Evolutionary conservation across 768 basidiomycete species (phyloP), one percentile per base, ranked within the genome.

Genomic region (Stropharia rugosoannulata): DNA sequence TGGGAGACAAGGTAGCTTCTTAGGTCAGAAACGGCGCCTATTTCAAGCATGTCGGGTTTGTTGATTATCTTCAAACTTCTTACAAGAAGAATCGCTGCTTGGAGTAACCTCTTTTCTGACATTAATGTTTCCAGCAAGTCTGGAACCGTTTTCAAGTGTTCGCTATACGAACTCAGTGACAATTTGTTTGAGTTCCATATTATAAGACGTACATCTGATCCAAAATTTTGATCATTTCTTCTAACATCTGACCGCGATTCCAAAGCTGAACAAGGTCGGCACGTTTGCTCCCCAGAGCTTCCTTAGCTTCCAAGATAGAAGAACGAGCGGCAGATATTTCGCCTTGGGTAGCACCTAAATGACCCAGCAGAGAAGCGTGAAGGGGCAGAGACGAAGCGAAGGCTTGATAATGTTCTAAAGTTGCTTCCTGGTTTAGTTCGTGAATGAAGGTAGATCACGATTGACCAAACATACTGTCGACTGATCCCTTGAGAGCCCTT

Each of bases 361-460:
- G 87, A 44, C 73, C 81, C 39, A 95, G 64, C 11, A 98, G 77
- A 2, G 86, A 81, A 2, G 91, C 83, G 68, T 98, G 97, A 61
- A 93, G 93, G 0, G 95, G 93, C 19, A 98, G 76, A 0, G 95
- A 88, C n/a, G 93, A 87, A 41, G 93, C 94, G 69, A 98, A 98
- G 2, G 95, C 86, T 71, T 96, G 88, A 68, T 95, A 97, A 65
- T 98, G 89, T 63, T 88, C 90, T 91, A 70, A 15, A 19, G 41
- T 43, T 49, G 44, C 10, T 36, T 36, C 4, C 40, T 40, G 35
- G 29, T 25, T 38, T 48, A 53, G 44, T 40, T 50, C n/a, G n/a
- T 35, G n/a, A 25, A 7, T 36, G 11, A 53, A 49, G 57, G 41
- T 27, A 9, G 41, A 52, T 44, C 51, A 62, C 62, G 29, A 32